Conservation (phyloP, 169 alveolate genomes). For the Condylostoma magnum region DNA sequence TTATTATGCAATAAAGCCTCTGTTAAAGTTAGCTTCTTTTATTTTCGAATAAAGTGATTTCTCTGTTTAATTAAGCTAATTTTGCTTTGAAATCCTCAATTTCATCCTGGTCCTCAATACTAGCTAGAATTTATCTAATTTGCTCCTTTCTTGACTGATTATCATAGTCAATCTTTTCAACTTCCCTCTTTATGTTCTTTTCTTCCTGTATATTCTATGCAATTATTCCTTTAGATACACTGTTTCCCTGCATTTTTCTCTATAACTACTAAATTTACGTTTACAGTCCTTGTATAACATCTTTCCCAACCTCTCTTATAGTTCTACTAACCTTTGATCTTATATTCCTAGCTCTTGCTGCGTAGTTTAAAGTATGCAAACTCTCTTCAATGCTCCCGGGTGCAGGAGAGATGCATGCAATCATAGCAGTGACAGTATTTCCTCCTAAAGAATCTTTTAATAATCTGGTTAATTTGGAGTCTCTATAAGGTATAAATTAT, state of each 20-base stretch:
- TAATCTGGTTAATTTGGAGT: slow-evolving; percentile 91
- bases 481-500: slow-evolving; percentile 91
- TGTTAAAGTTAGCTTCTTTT: neutral
- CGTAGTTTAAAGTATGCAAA: slow-evolving; percentile 89
- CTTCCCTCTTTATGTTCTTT: neutral
- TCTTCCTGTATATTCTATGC: slow-evolving; percentile 18
- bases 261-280: slow-evolving; percentile 2
- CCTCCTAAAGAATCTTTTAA: slow-evolving; percentile 89
- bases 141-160: neutral
- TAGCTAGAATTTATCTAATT: neutral
- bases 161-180: neutral
- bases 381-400: slow-evolving; percentile 82
- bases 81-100: slow-evolving; percentile 16
- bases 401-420: slow-evolving; percentile 86
- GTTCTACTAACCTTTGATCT: slow-evolving; percentile 35
- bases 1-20: too few relatives aligned
- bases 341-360: slow-evolving; percentile 92
- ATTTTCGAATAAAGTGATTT: too few relatives aligned
- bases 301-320: slow-evolving; percentile 19
- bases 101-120: neutral
- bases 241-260: neutral
- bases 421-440: slow-evolving; percentile 86
- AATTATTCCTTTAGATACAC: neutral
- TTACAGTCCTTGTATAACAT: slow-evolving; percentile 3
- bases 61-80: slow-evolving; percentile 1